Percentiles rank a stretch among this genome's conserved stretches.
These are phyloP conservation scores for Debaryomyces singareniensis DNA, from an alignment of 1,139 yeast genomes.

Conservation along the genomic window DNA sequence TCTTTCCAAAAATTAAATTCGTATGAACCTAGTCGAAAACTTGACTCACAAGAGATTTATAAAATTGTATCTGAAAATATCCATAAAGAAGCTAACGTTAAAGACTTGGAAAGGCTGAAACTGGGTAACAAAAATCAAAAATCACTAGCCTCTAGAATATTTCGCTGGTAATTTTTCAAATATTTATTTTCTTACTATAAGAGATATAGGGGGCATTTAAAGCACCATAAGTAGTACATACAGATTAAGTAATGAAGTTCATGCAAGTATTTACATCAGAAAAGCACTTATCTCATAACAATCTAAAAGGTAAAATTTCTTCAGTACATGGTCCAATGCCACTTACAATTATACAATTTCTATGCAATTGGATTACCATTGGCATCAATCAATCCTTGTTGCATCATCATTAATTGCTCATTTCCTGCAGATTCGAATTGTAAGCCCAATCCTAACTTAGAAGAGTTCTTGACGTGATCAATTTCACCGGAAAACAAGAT, in stretches of 20 bases:
- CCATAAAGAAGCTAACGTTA: no score
- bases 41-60: not conserved
- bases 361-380: constrained; percentile 82
- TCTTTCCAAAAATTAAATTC: no score
- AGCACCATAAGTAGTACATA: constrained; percentile 2
- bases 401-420: constrained; percentile 72
- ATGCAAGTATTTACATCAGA: constrained; percentile 1
- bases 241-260: not conserved
- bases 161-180: no score
- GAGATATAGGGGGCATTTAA: no score
- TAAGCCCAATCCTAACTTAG: constrained; percentile 87
- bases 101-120: no score
- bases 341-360: no score
- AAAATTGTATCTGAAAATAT: no score
- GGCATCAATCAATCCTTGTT: constrained; percentile 74
- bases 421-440: constrained; percentile 94
- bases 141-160: constrained; percentile 25
- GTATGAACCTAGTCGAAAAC: not conserved
- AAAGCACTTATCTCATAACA: constrained; percentile 1
- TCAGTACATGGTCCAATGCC: no score
- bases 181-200: no score
- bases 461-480: constrained; percentile 80
- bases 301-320: not conserved
- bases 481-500: constrained; percentile 85
- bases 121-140: no score